Evolutionary conservation across 2,329 filamentous ascomycete species (phyloP).

Genomic region (Colletotrichum sp.): DNA sequence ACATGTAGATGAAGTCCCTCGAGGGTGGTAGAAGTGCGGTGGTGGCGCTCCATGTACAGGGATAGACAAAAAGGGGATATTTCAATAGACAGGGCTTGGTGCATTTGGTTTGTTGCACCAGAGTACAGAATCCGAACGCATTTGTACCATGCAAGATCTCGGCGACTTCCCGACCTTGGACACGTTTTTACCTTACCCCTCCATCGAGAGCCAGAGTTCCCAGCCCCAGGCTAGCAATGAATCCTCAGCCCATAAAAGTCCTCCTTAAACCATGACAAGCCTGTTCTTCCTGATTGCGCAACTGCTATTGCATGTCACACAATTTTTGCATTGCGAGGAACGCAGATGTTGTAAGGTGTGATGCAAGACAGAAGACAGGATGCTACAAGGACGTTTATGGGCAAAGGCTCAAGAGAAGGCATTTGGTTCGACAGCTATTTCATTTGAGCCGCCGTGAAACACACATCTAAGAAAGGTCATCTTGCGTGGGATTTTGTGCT

Average conservation of each 20-base stretch:
- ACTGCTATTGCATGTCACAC: neutral
- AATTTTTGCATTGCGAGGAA: neutral
- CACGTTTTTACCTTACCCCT: neutral
- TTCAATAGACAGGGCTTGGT: neutral
- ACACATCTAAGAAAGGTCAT: neutral
- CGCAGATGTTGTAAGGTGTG: neutral
- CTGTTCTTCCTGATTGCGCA: neutral
- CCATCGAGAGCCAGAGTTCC: neutral
- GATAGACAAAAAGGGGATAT: neutral
- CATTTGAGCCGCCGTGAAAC: neutral
- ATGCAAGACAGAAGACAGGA: neutral
- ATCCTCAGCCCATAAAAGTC: neutral
- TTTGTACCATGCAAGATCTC: neutral
- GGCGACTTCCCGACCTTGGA: neutral
- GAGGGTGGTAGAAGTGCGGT: neutral
- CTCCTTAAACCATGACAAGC: neutral
- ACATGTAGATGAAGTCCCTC: neutral
- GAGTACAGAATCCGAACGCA: neutral
- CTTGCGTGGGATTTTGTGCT: neutral
- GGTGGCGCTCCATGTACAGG: neutral
- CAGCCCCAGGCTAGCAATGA: neutral
- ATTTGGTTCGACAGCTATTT: neutral
- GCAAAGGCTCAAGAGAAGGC: neutral
- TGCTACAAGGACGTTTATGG: neutral
- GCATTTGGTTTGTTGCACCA: neutral